Conservation (phyloP, 352 stramenopile genomes). For the Phytophthora brassicae region DNA sequence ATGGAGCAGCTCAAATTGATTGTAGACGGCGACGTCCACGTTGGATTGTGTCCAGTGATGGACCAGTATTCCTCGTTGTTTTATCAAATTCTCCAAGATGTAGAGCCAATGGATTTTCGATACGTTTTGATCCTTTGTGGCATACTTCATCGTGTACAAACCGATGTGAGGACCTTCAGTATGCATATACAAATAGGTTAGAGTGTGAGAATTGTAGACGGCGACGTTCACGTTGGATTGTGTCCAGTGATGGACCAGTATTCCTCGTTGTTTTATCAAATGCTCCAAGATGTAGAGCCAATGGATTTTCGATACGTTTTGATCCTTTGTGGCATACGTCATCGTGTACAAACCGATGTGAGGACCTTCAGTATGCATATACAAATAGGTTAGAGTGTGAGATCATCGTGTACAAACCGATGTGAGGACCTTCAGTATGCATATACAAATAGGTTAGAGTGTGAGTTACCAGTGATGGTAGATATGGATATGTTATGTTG, state of each 20-base stretch:
- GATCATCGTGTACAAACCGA: background rate
- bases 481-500: no score
- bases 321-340: background rate
- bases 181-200: no score
- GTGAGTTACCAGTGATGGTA: no score
- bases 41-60: background rate
- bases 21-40: background rate
- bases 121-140: background rate
- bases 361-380: background rate
- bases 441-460: no score
- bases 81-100: background rate
- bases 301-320: background rate
- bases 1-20: background rate
- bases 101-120: background rate
- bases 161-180: background rate
- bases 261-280: background rate
- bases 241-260: background rate
- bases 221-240: background rate
- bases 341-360: background rate
- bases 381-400: no score
- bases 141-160: background rate
- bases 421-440: background rate
- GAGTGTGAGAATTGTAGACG: background rate
- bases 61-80: background rate
- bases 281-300: background rate